These are phyloP conservation scores for Phytophthora tentaculata DNA, from an alignment of 352 stramenopile genomes.

Conservation along the genomic window DNA sequence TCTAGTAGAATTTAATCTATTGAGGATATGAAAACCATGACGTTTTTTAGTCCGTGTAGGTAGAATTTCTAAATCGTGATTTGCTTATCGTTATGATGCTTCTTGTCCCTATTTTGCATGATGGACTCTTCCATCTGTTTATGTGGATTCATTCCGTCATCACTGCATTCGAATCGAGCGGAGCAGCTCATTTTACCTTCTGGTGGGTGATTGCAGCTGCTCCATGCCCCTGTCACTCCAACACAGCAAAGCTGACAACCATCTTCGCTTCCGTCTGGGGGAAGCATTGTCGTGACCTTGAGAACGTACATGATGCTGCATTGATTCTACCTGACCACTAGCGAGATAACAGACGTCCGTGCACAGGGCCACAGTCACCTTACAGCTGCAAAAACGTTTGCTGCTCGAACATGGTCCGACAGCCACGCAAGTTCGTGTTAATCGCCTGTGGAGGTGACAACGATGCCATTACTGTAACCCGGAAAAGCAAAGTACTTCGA, in stretches of 20 bases:
- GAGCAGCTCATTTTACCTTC: neutral
- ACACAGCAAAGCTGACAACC: neutral
- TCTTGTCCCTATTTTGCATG: neutral
- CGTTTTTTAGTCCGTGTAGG: too few relatives aligned
- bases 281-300: neutral
- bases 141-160: conserved; percentile 5
- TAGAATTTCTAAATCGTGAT: too few relatives aligned
- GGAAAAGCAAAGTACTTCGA: too few relatives aligned
- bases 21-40: too few relatives aligned
- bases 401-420: neutral
- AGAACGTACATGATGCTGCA: neutral
- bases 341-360: neutral
- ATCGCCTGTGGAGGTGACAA: too few relatives aligned
- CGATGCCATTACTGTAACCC: too few relatives aligned
- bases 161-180: neutral
- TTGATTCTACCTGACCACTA: too few relatives aligned
- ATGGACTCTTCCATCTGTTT: neutral
- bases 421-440: too few relatives aligned
- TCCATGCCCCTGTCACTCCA: neutral
- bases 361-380: too few relatives aligned
- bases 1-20: too few relatives aligned
- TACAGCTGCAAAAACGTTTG: neutral
- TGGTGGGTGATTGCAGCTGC: neutral
- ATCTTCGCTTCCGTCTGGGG: neutral
- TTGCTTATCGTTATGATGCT: too few relatives aligned